A percentile compares a stretch with the other conserved stretches of the same genome.
These are phyloP conservation scores for Brassica napus DNA, from an alignment of 345 rosid species.

Conservation along the genomic window Da-Ae NC_063449.1:44155501-44156000, in stretches of 20 bases:
- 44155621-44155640: conserved; percentile 55
- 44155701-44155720: conserved; percentile 26
- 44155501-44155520: conserved; percentile 41
- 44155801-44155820: conserved; percentile 78
- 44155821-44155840: conserved; percentile 63
- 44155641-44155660: conserved; percentile 63
- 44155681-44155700: conserved; percentile 8
- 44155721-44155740: conserved; percentile 39
- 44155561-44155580: conserved; percentile 70
- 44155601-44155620: conserved; percentile 73
- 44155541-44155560: conserved; percentile 62
- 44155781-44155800: conserved; percentile 83
- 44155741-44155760: conserved; percentile 48
- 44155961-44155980: conserved; percentile 38
- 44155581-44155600: conserved; percentile 76
- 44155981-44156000: conserved; percentile 71
- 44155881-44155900: background rate
- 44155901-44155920: conserved; percentile 9
- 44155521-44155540: conserved; percentile 51
- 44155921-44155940: conserved; percentile 16
- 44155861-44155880: conserved; percentile 86
- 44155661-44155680: conserved; percentile 26
- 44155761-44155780: conserved; percentile 79
- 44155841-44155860: conserved; percentile 72
- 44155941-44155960: conserved; percentile 13